These are phyloP conservation scores for Cucumis melo DNA, from an alignment of 306 rosid species.

Conservation along the genomic window DNA sequence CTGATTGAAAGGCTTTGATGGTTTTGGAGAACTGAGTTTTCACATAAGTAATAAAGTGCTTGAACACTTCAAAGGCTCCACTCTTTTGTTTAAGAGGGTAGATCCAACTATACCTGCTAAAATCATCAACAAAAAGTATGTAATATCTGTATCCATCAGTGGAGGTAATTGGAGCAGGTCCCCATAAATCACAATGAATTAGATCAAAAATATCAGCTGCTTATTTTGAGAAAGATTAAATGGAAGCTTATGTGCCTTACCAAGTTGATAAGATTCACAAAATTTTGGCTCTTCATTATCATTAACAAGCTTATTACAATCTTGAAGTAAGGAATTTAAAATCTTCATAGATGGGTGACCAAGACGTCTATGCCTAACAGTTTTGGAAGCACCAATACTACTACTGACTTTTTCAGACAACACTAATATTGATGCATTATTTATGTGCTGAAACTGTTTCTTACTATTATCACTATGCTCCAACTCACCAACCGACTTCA, in stretches of 20 bases:
- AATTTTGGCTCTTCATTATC: fast-evolving
- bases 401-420: too few relatives aligned
- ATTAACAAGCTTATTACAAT: neutral
- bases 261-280: neutral
- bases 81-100: neutral
- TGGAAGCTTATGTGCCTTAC: neutral
- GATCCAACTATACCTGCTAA: neutral
- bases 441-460: neutral
- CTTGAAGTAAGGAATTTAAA: neutral
- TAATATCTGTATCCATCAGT: neutral
- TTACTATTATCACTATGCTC: too few relatives aligned
- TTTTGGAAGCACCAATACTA: neutral
- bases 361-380: neutral
- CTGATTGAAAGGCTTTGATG: too few relatives aligned
- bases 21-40: too few relatives aligned
- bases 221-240: neutral
- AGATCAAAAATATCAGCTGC: neutral
- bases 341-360: neutral
- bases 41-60: neutral
- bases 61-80: neutral
- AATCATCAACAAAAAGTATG: neutral
- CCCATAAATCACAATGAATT: neutral
- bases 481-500: too few relatives aligned
- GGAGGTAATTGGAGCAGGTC: neutral
- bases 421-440: neutral